These are phyloP conservation scores for Sungouiozyma ichnusensis DNA, from an alignment of 805 yeast genomes.

Conservation along the genomic window DNA sequence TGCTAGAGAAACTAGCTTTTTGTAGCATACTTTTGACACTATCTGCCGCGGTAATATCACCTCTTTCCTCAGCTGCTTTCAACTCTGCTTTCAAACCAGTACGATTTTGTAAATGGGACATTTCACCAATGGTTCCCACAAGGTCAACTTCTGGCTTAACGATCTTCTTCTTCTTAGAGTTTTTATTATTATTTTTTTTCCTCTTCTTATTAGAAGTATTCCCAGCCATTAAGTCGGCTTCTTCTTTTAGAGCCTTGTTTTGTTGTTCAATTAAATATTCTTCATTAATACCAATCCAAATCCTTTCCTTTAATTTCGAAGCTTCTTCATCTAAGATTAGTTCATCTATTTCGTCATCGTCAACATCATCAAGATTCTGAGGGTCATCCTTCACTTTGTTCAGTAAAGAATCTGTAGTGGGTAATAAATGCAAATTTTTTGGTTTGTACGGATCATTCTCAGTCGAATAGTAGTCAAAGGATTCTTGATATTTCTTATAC, in stretches of 20 bases:
- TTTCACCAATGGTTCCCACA: constrained; percentile 10
- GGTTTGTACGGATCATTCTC: constrained; percentile 39
- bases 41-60: constrained; percentile 54
- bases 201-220: constrained; percentile 46
- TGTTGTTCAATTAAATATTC: constrained; percentile 83
- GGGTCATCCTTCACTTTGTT: constrained; percentile 47
- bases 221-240: constrained; percentile 83
- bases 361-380: constrained; percentile 61
- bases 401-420: constrained; percentile 47
- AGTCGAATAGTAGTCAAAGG: constrained; percentile 27
- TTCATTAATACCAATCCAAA: constrained; percentile 85
- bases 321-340: constrained; percentile 61
- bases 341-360: constrained; percentile 66
- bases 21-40: constrained; percentile 68
- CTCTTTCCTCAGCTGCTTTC: constrained; percentile 27
- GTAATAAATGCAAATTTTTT: constrained; percentile 44
- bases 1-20: constrained; percentile 70
- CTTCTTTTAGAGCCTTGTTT: constrained; percentile 66
- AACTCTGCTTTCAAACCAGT: constrained; percentile 33
- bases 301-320: constrained; percentile 58
- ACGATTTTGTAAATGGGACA: constrained; percentile 19
- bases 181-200: not conserved
- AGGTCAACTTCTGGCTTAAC: constrained; percentile 15
- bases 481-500: constrained; percentile 20
- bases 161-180: constrained; percentile 6